Conservation (phyloP, 768 basidiomycete genomes). For the Austroboletus eburneus region DNA sequence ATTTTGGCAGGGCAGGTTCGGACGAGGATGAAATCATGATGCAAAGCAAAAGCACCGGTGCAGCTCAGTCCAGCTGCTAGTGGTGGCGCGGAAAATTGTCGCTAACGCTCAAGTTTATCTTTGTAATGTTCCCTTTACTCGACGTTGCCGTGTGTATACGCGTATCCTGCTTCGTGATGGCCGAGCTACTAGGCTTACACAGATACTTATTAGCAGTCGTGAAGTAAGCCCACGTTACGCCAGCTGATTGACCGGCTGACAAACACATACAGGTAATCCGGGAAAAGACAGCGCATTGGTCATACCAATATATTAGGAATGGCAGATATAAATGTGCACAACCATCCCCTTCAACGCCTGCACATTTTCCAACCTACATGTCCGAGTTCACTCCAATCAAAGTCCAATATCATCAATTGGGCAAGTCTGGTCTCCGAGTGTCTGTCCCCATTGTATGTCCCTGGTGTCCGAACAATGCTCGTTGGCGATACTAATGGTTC, state of each 20-base stretch:
- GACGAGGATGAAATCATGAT: conserved; percentile 78
- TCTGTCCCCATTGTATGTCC: neutral
- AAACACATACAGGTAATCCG: too few species aligned
- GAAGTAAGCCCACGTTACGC: too few species aligned
- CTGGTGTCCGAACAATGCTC: neutral
- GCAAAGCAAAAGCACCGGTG: conserved; percentile 42
- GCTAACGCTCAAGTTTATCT: conserved; percentile 23
- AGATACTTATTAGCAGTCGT: too few species aligned
- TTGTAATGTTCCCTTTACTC: neutral
- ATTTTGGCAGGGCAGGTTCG: conserved; percentile 76
- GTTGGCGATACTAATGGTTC: neutral
- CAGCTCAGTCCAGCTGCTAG: conserved; percentile 27
- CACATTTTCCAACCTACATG: too few species aligned
- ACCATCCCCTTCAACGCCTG: too few species aligned
- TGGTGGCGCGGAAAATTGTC: conserved; percentile 42
- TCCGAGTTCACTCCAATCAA: neutral
- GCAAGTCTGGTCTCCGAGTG: neutral
- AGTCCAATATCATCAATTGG: neutral
- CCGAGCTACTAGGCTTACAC: too few species aligned
- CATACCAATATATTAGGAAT: too few species aligned
- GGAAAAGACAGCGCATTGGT: too few species aligned
- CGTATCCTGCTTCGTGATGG: too few species aligned
- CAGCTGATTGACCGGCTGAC: too few species aligned
- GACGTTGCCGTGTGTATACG: conserved; percentile 1
- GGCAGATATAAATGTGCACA: too few species aligned